Conservation (phyloP, 2,329 filamentous ascomycete species). For the Colletotrichum liriopes region DNA sequence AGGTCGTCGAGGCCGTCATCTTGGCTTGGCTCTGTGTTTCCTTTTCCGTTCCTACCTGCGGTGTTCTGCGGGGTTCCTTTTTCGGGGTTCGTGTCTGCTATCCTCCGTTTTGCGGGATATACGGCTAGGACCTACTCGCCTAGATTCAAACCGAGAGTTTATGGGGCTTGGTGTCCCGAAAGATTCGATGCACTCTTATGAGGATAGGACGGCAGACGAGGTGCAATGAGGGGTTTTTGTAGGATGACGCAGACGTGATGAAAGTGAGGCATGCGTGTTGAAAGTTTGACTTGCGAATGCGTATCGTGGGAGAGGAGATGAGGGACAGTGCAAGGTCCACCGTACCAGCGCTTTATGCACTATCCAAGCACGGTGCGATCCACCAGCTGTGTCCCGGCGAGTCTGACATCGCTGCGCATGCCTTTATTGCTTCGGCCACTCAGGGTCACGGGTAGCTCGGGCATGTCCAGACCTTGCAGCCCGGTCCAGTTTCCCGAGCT, state of each 20-base stretch:
- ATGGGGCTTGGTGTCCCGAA: neutral
- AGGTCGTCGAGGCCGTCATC: conserved; percentile 40
- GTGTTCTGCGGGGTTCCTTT: neutral
- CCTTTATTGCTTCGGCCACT: neutral
- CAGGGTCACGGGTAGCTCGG: neutral
- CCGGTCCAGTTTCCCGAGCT: neutral
- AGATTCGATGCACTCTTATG: neutral
- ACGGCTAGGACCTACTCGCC: neutral
- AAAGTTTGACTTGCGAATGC: conserved; percentile 31
- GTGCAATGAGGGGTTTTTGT: neutral
- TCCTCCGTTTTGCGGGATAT: neutral
- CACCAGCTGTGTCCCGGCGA: neutral
- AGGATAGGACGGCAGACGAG: neutral
- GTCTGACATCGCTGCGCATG: neutral
- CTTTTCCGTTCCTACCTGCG: neutral
- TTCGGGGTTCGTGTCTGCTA: neutral
- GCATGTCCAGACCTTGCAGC: neutral
- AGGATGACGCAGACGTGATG: conserved; percentile 41
- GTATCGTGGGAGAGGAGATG: conserved; percentile 14
- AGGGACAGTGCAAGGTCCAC: conserved; percentile 1
- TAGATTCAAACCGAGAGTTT: neutral
- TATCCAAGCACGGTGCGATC: neutral
- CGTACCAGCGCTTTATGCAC: neutral
- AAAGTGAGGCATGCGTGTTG: conserved; percentile 19
- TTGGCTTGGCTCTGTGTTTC: neutral